phyloP scores from a whole-genome alignment of 768 basidiomycete species.

The Mycena leptocephala region DNA sequence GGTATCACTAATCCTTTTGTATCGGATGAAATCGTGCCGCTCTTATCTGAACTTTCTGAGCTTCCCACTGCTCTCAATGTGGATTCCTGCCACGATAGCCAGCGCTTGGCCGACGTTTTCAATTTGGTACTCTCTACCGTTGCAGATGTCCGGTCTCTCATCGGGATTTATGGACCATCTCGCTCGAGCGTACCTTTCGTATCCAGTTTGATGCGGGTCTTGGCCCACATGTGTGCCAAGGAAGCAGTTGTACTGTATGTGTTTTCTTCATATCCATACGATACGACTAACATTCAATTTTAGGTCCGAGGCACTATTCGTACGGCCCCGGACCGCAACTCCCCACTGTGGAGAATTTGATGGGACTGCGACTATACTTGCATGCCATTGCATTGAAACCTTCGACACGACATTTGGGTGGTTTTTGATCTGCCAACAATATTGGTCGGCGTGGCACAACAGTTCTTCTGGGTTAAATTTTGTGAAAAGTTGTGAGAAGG shows the following conservation, averaged over 20 bases:
- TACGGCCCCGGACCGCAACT: slow-evolving; percentile 1
- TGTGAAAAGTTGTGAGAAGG: too few relatives aligned
- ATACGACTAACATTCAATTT: not conserved
- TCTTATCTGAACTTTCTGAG: slow-evolving; percentile 7
- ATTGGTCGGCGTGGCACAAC: too few relatives aligned
- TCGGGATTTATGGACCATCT: not conserved
- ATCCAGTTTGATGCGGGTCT: slow-evolving; percentile 4
- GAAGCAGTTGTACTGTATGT: slow-evolving; percentile 12
- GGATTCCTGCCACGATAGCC: not conserved
- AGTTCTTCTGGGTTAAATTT: too few relatives aligned
- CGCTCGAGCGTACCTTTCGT: not conserved
- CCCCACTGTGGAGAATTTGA: not conserved
- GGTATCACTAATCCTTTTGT: too few relatives aligned
- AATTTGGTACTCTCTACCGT: slow-evolving; percentile 14
- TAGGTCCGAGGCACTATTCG: not conserved
- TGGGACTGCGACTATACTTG: not conserved
- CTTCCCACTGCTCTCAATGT: not conserved
- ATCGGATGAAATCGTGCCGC: not conserved
- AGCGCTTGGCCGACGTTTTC: not conserved
- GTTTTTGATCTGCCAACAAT: too few relatives aligned
- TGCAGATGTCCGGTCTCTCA: not conserved
- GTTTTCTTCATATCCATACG: not conserved
- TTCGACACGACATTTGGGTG: too few relatives aligned
- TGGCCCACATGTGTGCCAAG: slow-evolving; percentile 5
- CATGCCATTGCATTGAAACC: too few relatives aligned